Base-by-base conservation (phyloP, 1,284 basidiomycete genomes). In the Anthracocystis panici-leucophaei region DNA sequence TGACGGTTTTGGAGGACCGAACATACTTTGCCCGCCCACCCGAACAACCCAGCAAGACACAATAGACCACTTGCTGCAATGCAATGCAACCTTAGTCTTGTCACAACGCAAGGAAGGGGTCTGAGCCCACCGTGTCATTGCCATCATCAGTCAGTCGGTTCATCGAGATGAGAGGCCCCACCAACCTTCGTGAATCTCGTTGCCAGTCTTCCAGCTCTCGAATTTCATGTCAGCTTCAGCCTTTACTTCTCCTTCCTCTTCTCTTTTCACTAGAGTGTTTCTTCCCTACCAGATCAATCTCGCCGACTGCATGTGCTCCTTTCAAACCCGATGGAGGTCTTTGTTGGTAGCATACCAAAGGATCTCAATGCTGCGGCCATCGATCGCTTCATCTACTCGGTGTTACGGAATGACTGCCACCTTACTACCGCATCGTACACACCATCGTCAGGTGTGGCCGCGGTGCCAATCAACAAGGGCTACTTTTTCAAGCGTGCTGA, bases 381-480 rank as follows among this genome's bases (percentile, higher is more conserved):
- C 31, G 68, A 71, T 29, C 23, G 45, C 5, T 71, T 71, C 58
- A 65, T 71, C 45, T 61, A 11, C n/a, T 55, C 59, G 0, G 45
- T 68, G 5, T n/a, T 68, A 2, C 18, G 53, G 5, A 52, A 38
- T 5, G 52, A 69, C n/a, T 33, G 51, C 11, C 29, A 31, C 18
- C 9, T 20, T 10, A 60, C 35, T 1, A 31, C 46, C 16, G 31
- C 52, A 8, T 45, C 44, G 11, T 33, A 9, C 7, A 9, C 38
- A 16, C 42, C 52, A 23, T 1, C 21, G 8, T 18, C 54, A 4
- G 49, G 12, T n/a, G 38, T 41, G 10, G 45, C 55, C 5, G 16
- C 31, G 3, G 29, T 65, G 5, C n/a, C 41, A 0, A 57, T 58
- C 45, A 57, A 65, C 52, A 65, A 62, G 38, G 69, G 63, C 41